A percentile compares a stretch with the other conserved stretches of the same genome.
These are phyloP conservation scores for Phaeosphaeriaceae sp. DNA, from an alignment of 2,329 filamentous ascomycete species.

Conservation along the genomic window DNA sequence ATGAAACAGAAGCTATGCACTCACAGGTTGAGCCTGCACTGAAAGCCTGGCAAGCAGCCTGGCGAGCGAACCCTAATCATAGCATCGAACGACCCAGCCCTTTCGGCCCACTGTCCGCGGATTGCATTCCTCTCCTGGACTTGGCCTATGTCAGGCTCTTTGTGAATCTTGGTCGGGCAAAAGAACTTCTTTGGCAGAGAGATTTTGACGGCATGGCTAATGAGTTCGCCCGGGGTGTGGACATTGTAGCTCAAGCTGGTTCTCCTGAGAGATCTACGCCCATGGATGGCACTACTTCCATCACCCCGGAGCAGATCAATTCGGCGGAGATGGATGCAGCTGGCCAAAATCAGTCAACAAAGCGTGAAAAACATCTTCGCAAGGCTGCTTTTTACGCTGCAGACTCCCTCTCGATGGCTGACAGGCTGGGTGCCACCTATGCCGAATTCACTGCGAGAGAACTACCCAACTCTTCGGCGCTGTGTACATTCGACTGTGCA, in stretches of 20 bases:
- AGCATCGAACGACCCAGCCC: conserved; percentile 86
- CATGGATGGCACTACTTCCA: conserved; percentile 37
- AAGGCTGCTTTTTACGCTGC: conserved; percentile 96
- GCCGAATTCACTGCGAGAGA: conserved; percentile 84
- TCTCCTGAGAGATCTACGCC: conserved; percentile 57
- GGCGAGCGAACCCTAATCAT: conserved; percentile 86
- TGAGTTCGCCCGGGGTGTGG: conserved; percentile 79
- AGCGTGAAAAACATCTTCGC: conserved; percentile 85
- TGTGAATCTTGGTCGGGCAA: conserved; percentile 89
- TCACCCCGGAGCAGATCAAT: conserved; percentile 31
- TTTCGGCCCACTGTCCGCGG: conserved; percentile 84
- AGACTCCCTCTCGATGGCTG: conserved; percentile 87
- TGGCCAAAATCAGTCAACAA: conserved; percentile 62
- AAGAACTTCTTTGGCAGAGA: conserved; percentile 92
- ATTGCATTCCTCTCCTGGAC: conserved; percentile 89
- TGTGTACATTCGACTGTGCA: conserved; percentile 93
- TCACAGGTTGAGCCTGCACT: conserved; percentile 92
- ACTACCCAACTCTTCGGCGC: conserved; percentile 85
- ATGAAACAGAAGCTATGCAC: conserved; percentile 96
- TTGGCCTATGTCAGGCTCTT: conserved; percentile 91
- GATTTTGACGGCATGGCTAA: conserved; percentile 93
- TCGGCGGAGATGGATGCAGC: conserved; percentile 37
- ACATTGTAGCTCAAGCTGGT: conserved; percentile 77
- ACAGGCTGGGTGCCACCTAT: conserved; percentile 85
- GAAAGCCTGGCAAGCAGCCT: conserved; percentile 92